Evolutionary conservation across 495 filamentous ascomycete species (phyloP).

Genomic region (Neurospora discreta): DNA sequence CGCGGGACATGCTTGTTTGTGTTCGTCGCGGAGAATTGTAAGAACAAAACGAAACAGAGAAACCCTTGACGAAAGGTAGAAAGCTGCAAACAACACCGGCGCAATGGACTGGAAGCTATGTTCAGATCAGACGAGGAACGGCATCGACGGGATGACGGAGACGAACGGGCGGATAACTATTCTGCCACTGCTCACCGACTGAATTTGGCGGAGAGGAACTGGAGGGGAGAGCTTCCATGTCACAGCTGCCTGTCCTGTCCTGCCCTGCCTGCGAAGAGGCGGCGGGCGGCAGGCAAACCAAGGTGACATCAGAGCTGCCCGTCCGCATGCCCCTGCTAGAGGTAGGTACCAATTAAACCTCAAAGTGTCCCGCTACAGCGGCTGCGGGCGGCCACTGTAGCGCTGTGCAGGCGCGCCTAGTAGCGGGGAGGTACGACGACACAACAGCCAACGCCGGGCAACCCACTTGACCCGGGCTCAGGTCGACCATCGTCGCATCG

Average conservation of each 20-base stretch:
- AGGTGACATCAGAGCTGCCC: not conserved
- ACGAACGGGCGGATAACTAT: not conserved
- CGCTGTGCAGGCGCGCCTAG: not conserved
- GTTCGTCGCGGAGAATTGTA: no score
- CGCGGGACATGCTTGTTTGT: conserved; percentile 77
- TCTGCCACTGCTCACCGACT: conserved; percentile 9
- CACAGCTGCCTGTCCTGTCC: no score
- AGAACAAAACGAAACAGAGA: no score
- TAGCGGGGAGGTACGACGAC: not conserved
- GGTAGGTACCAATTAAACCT: not conserved
- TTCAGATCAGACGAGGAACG: not conserved
- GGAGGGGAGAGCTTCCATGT: no score
- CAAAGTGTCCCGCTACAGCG: conserved; percentile 1
- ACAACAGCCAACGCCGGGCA: not conserved
- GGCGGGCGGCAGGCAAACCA: not conserved
- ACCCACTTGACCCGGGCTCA: not conserved
- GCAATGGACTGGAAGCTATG: not conserved
- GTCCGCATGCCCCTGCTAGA: not conserved
- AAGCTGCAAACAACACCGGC: not conserved
- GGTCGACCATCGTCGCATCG: not conserved
- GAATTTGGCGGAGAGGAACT: not conserved
- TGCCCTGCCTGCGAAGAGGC: no score
- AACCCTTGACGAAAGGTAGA: not conserved
- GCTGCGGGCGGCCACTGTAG: not conserved
- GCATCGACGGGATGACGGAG: not conserved